Percentiles rank a stretch among this genome's conserved stretches.
phyloP scores from a whole-genome alignment of 257 asterid species.

The Penstemon davidsonii region DNA sequence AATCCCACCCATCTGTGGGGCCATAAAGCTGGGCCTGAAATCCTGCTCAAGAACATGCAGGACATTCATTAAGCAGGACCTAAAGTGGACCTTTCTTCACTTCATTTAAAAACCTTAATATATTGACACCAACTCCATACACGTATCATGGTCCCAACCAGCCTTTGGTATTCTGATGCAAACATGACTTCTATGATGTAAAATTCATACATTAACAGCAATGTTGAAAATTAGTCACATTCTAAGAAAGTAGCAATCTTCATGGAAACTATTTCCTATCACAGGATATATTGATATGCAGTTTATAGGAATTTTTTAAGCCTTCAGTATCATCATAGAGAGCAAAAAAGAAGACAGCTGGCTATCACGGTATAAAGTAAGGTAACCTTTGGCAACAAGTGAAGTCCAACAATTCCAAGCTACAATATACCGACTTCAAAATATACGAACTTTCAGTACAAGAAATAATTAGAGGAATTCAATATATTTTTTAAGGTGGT shows the following conservation, averaged over 20 bases:
- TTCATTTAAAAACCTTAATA: conserved; percentile 28
- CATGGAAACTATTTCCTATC: conserved; percentile 14
- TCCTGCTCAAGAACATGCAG: conserved; percentile 39
- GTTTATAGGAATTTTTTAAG: conserved; percentile 4
- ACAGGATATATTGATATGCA: conserved; percentile 13
- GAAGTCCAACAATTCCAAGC: conserved; percentile 17
- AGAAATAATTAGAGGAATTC: not conserved
- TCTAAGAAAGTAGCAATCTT: conserved; percentile 7
- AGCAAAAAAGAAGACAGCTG: conserved; percentile 15
- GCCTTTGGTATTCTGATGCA: conserved; percentile 26
- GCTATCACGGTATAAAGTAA: conserved; percentile 12
- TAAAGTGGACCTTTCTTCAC: conserved; percentile 33
- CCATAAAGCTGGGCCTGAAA: conserved; percentile 36
- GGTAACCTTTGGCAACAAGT: conserved; percentile 16
- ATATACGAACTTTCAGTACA: conserved; percentile 3
- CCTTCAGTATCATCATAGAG: conserved; percentile 8
- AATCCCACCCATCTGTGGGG: conserved; percentile 41
- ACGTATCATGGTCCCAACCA: conserved; percentile 36
- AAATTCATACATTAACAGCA: conserved; percentile 15
- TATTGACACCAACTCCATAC: conserved; percentile 29
- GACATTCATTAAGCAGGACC: conserved; percentile 38
- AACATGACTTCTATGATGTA: conserved; percentile 20
- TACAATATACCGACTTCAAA: conserved; percentile 11
- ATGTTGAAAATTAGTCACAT: conserved; percentile 5
- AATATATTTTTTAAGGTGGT: not conserved